Conservation (phyloP, 352 stramenopile species). For the Pythium monospermum region DNA sequence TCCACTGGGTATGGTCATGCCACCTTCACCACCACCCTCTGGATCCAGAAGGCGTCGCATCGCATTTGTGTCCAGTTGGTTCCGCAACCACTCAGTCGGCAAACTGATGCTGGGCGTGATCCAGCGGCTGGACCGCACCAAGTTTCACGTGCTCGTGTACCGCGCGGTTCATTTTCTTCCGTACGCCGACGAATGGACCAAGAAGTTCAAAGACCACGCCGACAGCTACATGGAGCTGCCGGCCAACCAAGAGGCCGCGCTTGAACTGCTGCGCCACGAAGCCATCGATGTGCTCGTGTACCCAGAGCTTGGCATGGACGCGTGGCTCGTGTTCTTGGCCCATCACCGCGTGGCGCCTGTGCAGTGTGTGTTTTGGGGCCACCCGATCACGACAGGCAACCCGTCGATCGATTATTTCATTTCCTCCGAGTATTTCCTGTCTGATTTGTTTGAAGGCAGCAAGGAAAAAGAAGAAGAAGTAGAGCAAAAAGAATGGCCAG, state of each 20-base stretch:
- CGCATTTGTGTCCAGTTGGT: constrained; percentile 64
- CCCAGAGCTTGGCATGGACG: constrained; percentile 81
- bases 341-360: constrained; percentile 71
- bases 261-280: constrained; percentile 34
- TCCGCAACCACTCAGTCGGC: constrained; percentile 57
- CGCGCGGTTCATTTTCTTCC: constrained; percentile 48
- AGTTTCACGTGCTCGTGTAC: constrained; percentile 50
- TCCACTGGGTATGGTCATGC: no score
- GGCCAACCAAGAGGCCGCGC: constrained; percentile 24
- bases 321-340: constrained; percentile 59
- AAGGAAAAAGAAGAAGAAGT: constrained; percentile 8
- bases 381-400: constrained; percentile 74
- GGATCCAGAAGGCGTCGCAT: constrained; percentile 15
- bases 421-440: constrained; percentile 48
- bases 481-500: constrained; percentile 17
- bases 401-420: constrained; percentile 84
- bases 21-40: no score
- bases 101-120: constrained; percentile 57
- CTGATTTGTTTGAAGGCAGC: constrained; percentile 16
- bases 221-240: constrained; percentile 50
- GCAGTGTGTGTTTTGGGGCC: constrained; percentile 84
- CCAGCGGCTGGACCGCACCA: constrained; percentile 39
- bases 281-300: constrained; percentile 78
- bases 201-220: constrained; percentile 30
- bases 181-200: constrained; percentile 39